phyloP scores from a whole-genome alignment of 352 stramenopile genomes.

The Phytophthora uliginosa region DNA sequence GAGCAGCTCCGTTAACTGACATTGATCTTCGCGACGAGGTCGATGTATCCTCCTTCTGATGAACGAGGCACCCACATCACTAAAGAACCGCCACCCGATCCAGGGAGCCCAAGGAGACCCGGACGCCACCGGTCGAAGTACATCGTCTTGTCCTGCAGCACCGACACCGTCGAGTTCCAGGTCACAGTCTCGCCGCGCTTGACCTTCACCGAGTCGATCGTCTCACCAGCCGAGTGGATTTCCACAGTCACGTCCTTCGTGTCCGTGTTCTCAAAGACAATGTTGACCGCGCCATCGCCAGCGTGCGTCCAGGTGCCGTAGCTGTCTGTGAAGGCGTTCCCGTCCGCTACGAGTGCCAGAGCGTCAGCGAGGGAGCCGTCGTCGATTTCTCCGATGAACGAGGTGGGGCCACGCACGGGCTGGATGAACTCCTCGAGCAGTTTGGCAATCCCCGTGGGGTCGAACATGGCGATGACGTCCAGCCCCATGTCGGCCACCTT shows the following conservation, averaged over 20 bases:
- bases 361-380: conserved; percentile 46
- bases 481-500: conserved; percentile 55
- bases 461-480: conserved; percentile 61
- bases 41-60: conserved; percentile 40
- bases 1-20: conserved; percentile 40
- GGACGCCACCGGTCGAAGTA: conserved; percentile 68
- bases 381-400: conserved; percentile 62
- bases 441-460: conserved; percentile 57
- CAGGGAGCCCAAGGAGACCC: conserved; percentile 47
- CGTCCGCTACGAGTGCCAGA: conserved; percentile 45
- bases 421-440: conserved; percentile 64
- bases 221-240: conserved; percentile 50
- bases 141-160: conserved; percentile 57
- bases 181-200: conserved; percentile 40
- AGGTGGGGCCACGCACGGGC: conserved; percentile 61
- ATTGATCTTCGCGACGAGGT: conserved; percentile 54
- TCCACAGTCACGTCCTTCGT: conserved; percentile 51
- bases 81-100: conserved; percentile 54
- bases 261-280: conserved; percentile 54
- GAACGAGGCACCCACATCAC: conserved; percentile 52
- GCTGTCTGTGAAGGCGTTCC: conserved; percentile 49
- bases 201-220: conserved; percentile 46
- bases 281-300: conserved; percentile 40
- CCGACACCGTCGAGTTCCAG: conserved; percentile 48
- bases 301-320: conserved; percentile 48